Conservation (phyloP, 345 rosid genomes). For the Bruguiera parviflora region DNA sequence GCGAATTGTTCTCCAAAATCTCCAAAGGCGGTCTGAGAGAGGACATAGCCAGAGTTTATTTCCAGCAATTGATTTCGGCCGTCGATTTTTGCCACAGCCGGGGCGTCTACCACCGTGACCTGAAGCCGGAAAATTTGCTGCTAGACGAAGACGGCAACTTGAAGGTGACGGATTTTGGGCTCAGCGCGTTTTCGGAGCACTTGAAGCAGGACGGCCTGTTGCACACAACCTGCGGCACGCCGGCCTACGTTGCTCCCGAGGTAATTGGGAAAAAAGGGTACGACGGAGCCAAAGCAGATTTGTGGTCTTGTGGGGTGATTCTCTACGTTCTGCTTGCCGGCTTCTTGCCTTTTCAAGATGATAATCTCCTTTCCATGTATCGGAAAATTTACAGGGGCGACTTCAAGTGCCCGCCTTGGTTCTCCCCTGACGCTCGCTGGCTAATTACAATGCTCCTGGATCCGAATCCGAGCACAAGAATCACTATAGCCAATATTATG, state of each 20-base stretch:
- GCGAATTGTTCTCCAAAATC: slow-evolving; percentile 61
- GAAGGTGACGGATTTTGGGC: slow-evolving; percentile 88
- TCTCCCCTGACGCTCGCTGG: slow-evolving; percentile 71
- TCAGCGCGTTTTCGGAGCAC: slow-evolving; percentile 76
- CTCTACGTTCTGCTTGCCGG: slow-evolving; percentile 87
- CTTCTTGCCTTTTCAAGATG: slow-evolving; percentile 81
- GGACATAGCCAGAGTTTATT: slow-evolving; percentile 3
- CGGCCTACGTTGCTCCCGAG: slow-evolving; percentile 93
- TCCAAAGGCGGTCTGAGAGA: slow-evolving; percentile 1
- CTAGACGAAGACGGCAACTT: slow-evolving; percentile 76
- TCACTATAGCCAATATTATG: slow-evolving; percentile 54
- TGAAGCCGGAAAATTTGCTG: slow-evolving; percentile 85
- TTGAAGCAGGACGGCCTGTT: slow-evolving; percentile 72
- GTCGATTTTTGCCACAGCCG: slow-evolving; percentile 93
- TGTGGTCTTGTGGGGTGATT: slow-evolving; percentile 97
- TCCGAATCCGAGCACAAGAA: slow-evolving; percentile 68
- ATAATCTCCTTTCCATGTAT: slow-evolving; percentile 77
- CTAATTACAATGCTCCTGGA: slow-evolving; percentile 75
- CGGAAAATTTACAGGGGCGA: slow-evolving; percentile 81
- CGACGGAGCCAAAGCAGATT: slow-evolving; percentile 87
- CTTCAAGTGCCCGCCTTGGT: slow-evolving; percentile 90
- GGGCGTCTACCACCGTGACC: slow-evolving; percentile 87
- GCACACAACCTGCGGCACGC: slow-evolving; percentile 92
- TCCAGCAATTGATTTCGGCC: slow-evolving; percentile 48
- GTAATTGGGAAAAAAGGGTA: slow-evolving; percentile 85